Evolutionary conservation across 2,329 filamentous ascomycete species (phyloP).

Genomic region (Pseudofabraea citricarpa): DNA sequence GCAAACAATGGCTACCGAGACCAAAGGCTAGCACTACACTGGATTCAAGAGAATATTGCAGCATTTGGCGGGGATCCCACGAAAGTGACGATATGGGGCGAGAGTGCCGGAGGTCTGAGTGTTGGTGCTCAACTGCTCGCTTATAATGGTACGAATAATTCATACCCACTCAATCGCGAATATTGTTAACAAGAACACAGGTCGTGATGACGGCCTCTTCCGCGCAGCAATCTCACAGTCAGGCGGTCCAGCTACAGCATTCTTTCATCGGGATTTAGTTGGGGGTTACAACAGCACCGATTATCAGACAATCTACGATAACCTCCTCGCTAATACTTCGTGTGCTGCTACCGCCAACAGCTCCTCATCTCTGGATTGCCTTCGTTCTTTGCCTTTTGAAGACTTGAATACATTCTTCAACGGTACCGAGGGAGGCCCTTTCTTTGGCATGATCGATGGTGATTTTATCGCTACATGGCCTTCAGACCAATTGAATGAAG

Average conservation of each 20-base stretch:
- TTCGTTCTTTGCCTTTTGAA: constrained; percentile 19
- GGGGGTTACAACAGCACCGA: constrained; percentile 11
- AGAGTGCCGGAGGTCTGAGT: constrained; percentile 30
- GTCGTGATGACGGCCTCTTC: constrained; percentile 50
- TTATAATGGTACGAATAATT: constrained; percentile 44
- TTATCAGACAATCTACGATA: constrained; percentile 26
- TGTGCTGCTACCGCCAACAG: constrained; percentile 10
- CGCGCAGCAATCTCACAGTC: constrained; percentile 44
- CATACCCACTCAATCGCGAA: neutral
- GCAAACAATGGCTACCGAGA: constrained; percentile 42
- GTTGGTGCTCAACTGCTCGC: constrained; percentile 31
- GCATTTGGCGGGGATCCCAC: constrained; percentile 36
- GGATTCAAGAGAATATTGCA: constrained; percentile 39
- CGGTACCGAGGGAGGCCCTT: constrained; percentile 24
- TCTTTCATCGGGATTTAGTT: constrained; percentile 3
- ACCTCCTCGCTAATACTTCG: constrained; percentile 29
- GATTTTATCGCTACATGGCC: constrained; percentile 41
- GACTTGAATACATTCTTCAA: neutral
- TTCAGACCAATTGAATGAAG: constrained; percentile 44
- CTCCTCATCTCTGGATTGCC: constrained; percentile 18
- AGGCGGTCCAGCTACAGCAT: constrained; percentile 16
- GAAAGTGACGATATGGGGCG: constrained; percentile 41
- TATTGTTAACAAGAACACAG: constrained; percentile 12
- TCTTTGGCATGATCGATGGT: constrained; percentile 29
- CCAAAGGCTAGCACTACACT: constrained; percentile 36